Conservation (phyloP, 352 stramenopile genomes). For the Peronospora belbahrii region DNA sequence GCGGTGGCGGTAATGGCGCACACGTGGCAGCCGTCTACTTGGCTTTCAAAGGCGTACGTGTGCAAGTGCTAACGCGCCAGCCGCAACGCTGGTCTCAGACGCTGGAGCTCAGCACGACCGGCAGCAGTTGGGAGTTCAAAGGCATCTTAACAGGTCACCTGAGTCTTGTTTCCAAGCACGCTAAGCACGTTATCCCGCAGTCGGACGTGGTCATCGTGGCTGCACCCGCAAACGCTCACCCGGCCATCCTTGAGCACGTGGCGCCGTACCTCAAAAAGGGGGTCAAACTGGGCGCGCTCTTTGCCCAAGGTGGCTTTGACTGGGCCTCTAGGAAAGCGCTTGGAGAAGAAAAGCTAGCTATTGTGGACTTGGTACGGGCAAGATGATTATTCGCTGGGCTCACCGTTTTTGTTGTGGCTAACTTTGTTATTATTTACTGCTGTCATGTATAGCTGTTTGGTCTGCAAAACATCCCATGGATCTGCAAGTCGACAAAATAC, state of each 20-base stretch:
- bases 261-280: constrained; percentile 83
- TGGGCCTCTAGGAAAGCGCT: constrained; percentile 88
- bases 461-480: constrained; percentile 92
- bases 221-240: constrained; percentile 84
- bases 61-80: constrained; percentile 78
- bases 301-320: constrained; percentile 89
- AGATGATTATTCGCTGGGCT: background rate
- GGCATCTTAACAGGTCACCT: constrained; percentile 69
- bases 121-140: constrained; percentile 81
- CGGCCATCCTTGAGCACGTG: constrained; percentile 68
- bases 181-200: constrained; percentile 78
- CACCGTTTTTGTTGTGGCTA: background rate
- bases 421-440: background rate
- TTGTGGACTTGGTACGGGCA: constrained; percentile 46
- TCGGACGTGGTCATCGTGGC: constrained; percentile 87
- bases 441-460: constrained; percentile 84
- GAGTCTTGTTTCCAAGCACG: constrained; percentile 69
- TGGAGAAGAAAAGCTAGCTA: constrained; percentile 45
- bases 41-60: constrained; percentile 72
- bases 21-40: constrained; percentile 87
- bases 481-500: constrained; percentile 88
- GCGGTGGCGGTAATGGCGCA: constrained; percentile 87
- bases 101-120: constrained; percentile 73
- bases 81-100: constrained; percentile 70
- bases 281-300: constrained; percentile 78